phyloP scores from a whole-genome alignment of 345 rosid genomes.

The Bruguiera sexangula region DNA sequence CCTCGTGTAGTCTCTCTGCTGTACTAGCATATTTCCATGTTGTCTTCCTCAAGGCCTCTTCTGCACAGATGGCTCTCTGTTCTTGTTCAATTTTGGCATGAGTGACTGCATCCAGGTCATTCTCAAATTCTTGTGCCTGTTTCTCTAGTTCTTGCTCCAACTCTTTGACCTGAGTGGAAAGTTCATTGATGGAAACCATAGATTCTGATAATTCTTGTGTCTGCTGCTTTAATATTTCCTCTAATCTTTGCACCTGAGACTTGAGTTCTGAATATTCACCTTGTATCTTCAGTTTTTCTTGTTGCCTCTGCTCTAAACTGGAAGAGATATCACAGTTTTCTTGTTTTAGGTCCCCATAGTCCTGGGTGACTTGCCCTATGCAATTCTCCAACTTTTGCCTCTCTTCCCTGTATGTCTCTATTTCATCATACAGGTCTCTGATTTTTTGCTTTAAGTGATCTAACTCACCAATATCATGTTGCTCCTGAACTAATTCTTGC shows the following conservation, averaged over 20 bases:
- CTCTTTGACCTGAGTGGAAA: slow-evolving; percentile 24
- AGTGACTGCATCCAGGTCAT: slow-evolving; percentile 21
- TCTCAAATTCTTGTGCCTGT: slow-evolving; percentile 25
- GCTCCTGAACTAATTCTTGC: slow-evolving; percentile 23
- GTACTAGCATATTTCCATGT: slow-evolving; percentile 29
- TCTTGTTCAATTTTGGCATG: slow-evolving; percentile 27
- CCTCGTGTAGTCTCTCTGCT: slow-evolving; percentile 34
- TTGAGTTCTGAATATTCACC: slow-evolving; percentile 39
- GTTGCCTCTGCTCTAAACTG: slow-evolving; percentile 19
- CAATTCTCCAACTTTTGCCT: slow-evolving; percentile 29
- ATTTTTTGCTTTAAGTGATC: slow-evolving; percentile 19
- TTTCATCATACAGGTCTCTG: slow-evolving; percentile 22
- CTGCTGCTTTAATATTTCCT: slow-evolving; percentile 62
- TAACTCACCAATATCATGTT: slow-evolving; percentile 17
- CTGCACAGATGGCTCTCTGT: slow-evolving; percentile 30
- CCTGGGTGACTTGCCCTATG: slow-evolving; percentile 24
- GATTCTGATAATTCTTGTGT: slow-evolving; percentile 63
- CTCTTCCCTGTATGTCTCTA: slow-evolving; percentile 20
- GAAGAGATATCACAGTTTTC: slow-evolving; percentile 19
- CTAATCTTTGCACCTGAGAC: slow-evolving; percentile 53
- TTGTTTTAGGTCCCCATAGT: slow-evolving; percentile 21
- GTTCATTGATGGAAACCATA: slow-evolving; percentile 35
- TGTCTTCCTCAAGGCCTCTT: slow-evolving; percentile 33
- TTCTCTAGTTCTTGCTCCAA: slow-evolving; percentile 30
- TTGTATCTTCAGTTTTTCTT: slow-evolving; percentile 9